Percentiles rank a stretch among this genome's conserved stretches.
These are phyloP conservation scores for Penicillium goetzii DNA, from an alignment of 495 filamentous ascomycete species.

Conservation along the genomic window DNA sequence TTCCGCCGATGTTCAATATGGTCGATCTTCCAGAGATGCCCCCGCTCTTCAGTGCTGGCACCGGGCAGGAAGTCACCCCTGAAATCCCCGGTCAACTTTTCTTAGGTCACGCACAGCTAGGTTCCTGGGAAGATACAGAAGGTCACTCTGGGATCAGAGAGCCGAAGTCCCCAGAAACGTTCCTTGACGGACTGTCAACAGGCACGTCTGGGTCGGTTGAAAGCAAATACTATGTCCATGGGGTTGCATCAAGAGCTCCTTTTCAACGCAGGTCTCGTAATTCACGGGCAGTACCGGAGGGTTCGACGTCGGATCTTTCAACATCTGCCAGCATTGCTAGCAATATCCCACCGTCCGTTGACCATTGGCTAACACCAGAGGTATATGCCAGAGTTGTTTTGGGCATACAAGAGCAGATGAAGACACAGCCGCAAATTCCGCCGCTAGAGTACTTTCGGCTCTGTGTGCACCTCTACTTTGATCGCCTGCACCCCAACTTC, in stretches of 20 bases:
- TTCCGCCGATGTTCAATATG: slow-evolving; percentile 6
- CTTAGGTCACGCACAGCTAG: background rate
- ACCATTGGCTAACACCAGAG: slow-evolving; percentile 6
- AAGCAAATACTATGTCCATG: slow-evolving; percentile 11
- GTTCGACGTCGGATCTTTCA: background rate
- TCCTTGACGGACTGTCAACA: background rate
- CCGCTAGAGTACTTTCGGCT: slow-evolving; percentile 2
- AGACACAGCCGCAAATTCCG: background rate
- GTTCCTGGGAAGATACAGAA: slow-evolving; percentile 1
- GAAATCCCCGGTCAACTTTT: background rate
- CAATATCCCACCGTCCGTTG: background rate
- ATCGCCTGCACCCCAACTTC: slow-evolving; percentile 1
- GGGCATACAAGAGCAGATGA: slow-evolving; percentile 1
- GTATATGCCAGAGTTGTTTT: background rate
- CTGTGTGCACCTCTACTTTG: slow-evolving; percentile 10
- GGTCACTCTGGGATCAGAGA: background rate
- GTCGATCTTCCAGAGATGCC: slow-evolving; percentile 1
- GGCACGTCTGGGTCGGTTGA: background rate
- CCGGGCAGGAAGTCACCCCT: background rate
- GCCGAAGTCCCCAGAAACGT: background rate
- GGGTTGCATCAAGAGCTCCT: background rate
- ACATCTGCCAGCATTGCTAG: background rate
- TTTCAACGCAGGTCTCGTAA: slow-evolving; percentile 11
- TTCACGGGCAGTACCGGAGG: background rate
- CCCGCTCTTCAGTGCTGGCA: slow-evolving; percentile 1